Evolutionary conservation across 352 stramenopile species (phyloP).

Genomic region (Phytophthora pluvialis): DNA sequence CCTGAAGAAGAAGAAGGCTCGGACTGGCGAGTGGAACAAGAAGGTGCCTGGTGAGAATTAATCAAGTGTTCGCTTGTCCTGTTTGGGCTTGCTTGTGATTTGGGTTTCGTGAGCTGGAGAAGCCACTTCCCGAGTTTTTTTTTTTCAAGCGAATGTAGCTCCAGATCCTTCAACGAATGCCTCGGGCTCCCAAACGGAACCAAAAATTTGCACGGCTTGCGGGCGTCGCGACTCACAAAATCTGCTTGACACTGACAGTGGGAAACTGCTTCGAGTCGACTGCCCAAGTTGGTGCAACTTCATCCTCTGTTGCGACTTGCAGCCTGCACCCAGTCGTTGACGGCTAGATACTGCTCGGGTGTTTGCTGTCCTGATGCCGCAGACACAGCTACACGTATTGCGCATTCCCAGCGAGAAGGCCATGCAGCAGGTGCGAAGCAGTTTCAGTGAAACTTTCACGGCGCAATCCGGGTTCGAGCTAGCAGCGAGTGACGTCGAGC

Average conservation of each 20-base stretch:
- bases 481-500: too few species aligned
- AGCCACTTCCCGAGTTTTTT: background rate
- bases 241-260: too few species aligned
- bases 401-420: background rate
- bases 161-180: too few species aligned
- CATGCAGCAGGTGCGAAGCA: background rate
- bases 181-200: too few species aligned
- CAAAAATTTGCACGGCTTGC: too few species aligned
- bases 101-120: background rate
- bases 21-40: slow-evolving; percentile 55
- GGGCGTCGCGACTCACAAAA: too few species aligned
- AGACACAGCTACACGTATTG: background rate
- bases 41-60: slow-evolving; percentile 35
- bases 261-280: too few species aligned
- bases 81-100: background rate
- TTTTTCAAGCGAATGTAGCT: too few species aligned
- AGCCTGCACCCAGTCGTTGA: too few species aligned
- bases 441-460: background rate
- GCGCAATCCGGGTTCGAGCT: too few species aligned
- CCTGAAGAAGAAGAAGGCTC: slow-evolving; percentile 86
- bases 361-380: slow-evolving; percentile 1
- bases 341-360: background rate
- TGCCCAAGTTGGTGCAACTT: background rate
- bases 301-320: too few species aligned
- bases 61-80: slow-evolving; percentile 24